These are phyloP conservation scores for Actinomortierella ambigua DNA, from an alignment of 371 early-diverging fungal genomes.

Conservation along the genomic window DNA sequence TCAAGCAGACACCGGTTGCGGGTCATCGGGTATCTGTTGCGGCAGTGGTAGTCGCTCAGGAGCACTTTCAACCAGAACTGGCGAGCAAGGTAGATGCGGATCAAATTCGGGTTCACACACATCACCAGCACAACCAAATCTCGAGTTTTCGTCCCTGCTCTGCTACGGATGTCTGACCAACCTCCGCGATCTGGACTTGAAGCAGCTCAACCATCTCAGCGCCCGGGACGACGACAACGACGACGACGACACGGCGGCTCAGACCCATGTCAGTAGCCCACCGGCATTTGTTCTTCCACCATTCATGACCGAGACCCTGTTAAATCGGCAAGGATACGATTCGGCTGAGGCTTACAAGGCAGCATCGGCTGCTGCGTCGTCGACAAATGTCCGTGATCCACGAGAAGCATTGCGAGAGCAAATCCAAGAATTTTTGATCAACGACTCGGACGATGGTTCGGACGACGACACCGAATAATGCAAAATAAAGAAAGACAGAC, in stretches of 20 bases:
- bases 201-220: conserved; percentile 4
- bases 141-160: conserved; percentile 48
- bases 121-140: background rate
- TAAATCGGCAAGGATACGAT: conserved; percentile 15
- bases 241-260: background rate
- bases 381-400: conserved; percentile 39
- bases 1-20: conserved; percentile 18
- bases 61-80: conserved; percentile 4
- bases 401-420: conserved; percentile 52
- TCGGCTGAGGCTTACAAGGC: conserved; percentile 21
- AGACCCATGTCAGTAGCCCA: background rate
- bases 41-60: conserved; percentile 17
- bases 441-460: conserved; percentile 47
- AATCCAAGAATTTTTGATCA: conserved; percentile 61
- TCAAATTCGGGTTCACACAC: too few species aligned
- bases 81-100: too few species aligned
- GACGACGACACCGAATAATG: conserved; percentile 11
- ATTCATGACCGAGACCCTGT: conserved; percentile 27
- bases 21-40: conserved; percentile 21
- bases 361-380: conserved; percentile 36
- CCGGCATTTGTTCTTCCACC: conserved; percentile 35
- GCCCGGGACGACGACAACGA: conserved; percentile 3
- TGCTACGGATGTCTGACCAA: conserved; percentile 69
- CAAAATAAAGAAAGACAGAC: background rate
- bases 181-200: conserved; percentile 53